Evolutionary conservation across 1,284 basidiomycete genomes (phyloP).

Genomic region (Cerioporus squamosus): DNA sequence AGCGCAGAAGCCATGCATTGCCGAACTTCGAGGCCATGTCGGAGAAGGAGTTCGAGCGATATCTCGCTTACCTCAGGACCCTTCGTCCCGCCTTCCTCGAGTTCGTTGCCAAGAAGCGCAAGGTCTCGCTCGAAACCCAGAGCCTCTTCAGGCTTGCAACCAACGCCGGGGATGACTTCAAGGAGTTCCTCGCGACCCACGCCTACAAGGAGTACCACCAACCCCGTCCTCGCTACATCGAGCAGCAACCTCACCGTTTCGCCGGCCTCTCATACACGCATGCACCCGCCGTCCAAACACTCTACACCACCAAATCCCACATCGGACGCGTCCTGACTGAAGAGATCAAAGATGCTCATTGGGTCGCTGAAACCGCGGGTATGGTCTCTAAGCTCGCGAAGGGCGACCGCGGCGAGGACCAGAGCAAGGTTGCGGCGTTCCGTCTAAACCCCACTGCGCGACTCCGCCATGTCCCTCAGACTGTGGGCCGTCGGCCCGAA

Average conservation of each 20-base stretch:
- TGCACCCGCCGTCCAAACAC: constrained; percentile 54
- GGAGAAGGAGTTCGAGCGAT: constrained; percentile 56
- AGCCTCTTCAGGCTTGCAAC: constrained; percentile 38
- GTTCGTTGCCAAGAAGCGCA: constrained; percentile 39
- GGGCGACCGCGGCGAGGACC: background rate
- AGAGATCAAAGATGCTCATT: constrained; percentile 1
- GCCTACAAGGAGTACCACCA: constrained; percentile 29
- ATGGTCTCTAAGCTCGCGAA: constrained; percentile 27
- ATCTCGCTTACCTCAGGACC: constrained; percentile 58
- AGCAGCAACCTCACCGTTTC: constrained; percentile 64
- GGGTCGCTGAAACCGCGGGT: constrained; percentile 35
- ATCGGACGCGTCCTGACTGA: constrained; percentile 57
- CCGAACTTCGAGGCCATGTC: constrained; percentile 41
- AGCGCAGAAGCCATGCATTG: constrained; percentile 38
- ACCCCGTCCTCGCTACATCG: constrained; percentile 48
- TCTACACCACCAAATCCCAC: constrained; percentile 52
- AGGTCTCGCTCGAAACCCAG: constrained; percentile 26
- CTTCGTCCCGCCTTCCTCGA: constrained; percentile 60
- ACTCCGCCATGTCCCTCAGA: constrained; percentile 23
- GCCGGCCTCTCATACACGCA: constrained; percentile 67
- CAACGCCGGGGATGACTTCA: constrained; percentile 19
- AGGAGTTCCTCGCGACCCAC: constrained; percentile 35
- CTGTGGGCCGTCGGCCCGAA: constrained; percentile 32
- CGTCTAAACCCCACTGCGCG: constrained; percentile 25
- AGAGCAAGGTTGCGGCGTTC: constrained; percentile 25